phyloP scores from a whole-genome alignment of 768 basidiomycete species.

The Cystobasidium ongulense region DNA sequence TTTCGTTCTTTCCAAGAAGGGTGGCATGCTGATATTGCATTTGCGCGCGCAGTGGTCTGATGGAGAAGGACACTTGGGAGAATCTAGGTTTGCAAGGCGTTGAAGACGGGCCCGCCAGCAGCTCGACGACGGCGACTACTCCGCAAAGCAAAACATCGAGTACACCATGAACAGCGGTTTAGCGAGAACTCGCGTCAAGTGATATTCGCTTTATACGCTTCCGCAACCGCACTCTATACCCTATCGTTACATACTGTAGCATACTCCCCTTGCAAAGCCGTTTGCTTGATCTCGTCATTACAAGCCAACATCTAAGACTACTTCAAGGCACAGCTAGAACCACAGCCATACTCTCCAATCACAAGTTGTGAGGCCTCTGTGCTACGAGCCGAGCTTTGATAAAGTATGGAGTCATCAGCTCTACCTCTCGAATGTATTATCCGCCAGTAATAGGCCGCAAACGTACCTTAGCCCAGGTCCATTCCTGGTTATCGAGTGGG shows the following conservation, averaged over 20 bases:
- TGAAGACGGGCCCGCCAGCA: neutral
- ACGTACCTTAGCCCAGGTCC: conserved; percentile 46
- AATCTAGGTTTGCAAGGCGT: conserved; percentile 44
- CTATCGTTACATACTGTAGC: conserved; percentile 4
- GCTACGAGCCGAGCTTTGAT: no score
- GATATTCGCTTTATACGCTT: neutral
- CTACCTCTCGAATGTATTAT: no score
- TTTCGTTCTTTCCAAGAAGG: neutral
- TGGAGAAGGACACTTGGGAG: conserved; percentile 46
- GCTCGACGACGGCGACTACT: neutral
- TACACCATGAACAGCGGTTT: neutral
- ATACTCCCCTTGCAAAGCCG: neutral
- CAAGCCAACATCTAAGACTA: no score
- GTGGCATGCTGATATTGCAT: neutral
- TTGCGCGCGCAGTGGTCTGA: conserved; percentile 42
- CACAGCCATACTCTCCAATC: neutral
- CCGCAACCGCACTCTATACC: neutral
- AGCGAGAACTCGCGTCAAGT: neutral
- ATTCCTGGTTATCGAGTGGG: conserved; percentile 87
- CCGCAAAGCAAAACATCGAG: neutral
- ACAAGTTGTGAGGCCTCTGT: no score
- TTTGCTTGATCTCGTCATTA: no score
- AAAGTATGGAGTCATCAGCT: no score
- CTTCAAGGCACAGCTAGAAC: no score
- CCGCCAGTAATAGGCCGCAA: neutral